Conservation (phyloP, 2,329 filamentous ascomycete genomes). For the Penicillium sp. region DNA sequence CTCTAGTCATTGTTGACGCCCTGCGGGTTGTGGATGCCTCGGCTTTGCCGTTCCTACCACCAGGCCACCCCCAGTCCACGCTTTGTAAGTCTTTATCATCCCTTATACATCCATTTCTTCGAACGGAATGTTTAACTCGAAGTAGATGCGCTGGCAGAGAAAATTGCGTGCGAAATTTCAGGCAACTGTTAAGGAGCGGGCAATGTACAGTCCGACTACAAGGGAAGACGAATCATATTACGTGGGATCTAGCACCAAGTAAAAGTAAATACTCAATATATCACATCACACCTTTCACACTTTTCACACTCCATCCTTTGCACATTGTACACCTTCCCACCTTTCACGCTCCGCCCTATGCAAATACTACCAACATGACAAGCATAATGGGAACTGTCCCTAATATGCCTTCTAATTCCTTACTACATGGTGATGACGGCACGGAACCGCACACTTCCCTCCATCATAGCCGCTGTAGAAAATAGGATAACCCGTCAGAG, state of each 20-base stretch:
- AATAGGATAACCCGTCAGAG: background rate
- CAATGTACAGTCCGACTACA: background rate
- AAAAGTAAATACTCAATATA: background rate
- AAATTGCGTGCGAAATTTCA: background rate
- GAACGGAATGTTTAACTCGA: background rate
- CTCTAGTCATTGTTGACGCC: background rate
- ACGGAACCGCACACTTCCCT: background rate
- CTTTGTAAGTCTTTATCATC: background rate
- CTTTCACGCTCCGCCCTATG: background rate
- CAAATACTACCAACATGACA: background rate
- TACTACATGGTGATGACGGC: background rate
- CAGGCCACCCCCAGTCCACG: background rate
- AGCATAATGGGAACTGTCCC: background rate
- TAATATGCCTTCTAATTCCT: background rate
- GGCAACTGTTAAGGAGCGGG: background rate
- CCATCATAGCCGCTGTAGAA: background rate
- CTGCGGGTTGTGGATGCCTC: background rate
- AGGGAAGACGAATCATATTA: background rate
- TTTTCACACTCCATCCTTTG: background rate
- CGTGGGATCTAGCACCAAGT: background rate
- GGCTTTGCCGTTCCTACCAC: background rate
- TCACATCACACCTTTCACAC: background rate
- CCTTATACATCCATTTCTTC: background rate
- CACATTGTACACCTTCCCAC: background rate
- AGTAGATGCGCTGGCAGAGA: background rate